Evolutionary conservation across 768 basidiomycete species (phyloP).

Genomic region (Sarcomyxa edulis): DNA sequence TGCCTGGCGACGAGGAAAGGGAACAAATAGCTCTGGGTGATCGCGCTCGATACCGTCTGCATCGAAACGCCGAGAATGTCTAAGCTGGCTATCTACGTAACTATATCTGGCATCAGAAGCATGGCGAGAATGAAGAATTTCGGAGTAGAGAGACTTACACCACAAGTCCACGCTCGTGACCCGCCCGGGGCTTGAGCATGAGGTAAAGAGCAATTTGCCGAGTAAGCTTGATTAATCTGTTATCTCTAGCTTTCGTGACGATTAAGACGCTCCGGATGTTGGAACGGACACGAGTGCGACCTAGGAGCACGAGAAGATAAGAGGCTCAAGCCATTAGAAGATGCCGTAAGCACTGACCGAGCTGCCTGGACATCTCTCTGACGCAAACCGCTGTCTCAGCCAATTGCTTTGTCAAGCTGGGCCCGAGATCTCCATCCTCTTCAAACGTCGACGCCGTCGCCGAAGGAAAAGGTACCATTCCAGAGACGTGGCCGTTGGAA

Average conservation of each 20-base stretch:
- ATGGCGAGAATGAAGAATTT: too few relatives aligned
- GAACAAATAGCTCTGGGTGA: conserved; percentile 83
- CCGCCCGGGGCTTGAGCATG: conserved; percentile 78
- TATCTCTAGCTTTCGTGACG: conserved; percentile 97
- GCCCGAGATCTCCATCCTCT: conserved; percentile 62
- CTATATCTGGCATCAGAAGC: conserved; percentile 33
- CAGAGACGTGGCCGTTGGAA: conserved; percentile 5
- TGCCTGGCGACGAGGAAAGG: conserved; percentile 68
- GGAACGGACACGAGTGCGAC: conserved; percentile 85
- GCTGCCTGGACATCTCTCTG: conserved; percentile 97
- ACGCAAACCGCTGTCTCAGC: conserved; percentile 97
- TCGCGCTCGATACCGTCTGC: conserved; percentile 83
- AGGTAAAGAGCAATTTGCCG: conserved; percentile 93
- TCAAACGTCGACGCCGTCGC: conserved; percentile 3
- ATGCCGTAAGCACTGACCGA: conserved; percentile 52
- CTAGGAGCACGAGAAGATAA: conserved; percentile 33
- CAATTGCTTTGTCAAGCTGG: conserved; percentile 84
- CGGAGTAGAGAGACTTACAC: conserved; percentile 50
- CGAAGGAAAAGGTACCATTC: conserved; percentile 11
- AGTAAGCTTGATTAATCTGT: conserved; percentile 91
- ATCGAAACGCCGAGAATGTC: conserved; percentile 88
- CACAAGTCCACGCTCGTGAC: conserved; percentile 69
- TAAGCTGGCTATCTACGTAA: conserved; percentile 93
- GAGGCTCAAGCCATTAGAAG: conserved; percentile 5
- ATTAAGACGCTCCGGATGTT: conserved; percentile 92